Percentiles rank a stretch among this genome's conserved stretches.
Evolutionary conservation across 257 asterid species (phyloP).

Genomic region (Fraxinus anomala): DNA sequence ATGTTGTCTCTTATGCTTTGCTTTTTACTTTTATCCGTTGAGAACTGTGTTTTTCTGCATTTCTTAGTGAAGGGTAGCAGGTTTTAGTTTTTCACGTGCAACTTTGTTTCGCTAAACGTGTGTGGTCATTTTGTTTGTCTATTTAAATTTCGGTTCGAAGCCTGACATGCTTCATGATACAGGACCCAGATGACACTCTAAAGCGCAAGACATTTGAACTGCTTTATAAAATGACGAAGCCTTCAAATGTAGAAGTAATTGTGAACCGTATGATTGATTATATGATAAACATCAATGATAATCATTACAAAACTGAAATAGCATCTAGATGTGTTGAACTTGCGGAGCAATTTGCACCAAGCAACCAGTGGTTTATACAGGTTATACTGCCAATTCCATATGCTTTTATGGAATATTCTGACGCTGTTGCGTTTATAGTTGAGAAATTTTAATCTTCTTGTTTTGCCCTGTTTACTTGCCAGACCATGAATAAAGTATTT

Average conservation of each 20-base stretch:
- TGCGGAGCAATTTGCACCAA: conserved; percentile 97
- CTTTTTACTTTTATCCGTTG: neutral
- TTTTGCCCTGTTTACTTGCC: conserved; percentile 36
- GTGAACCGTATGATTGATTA: conserved; percentile 92
- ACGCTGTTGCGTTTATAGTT: conserved; percentile 13
- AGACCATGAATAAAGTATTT: conserved; percentile 98
- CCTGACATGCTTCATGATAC: conserved; percentile 30
- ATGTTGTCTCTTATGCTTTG: neutral
- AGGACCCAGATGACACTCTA: conserved; percentile 41
- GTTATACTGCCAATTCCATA: conserved; percentile 39
- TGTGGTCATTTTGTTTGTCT: conserved; percentile 22
- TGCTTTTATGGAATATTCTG: conserved; percentile 18
- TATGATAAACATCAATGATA: conserved; percentile 88
- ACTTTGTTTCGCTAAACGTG: conserved; percentile 1
- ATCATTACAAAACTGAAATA: conserved; percentile 94
- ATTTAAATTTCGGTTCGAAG: conserved; percentile 18
- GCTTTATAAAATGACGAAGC: conserved; percentile 94
- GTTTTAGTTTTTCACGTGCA: conserved; percentile 5
- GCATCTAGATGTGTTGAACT: conserved; percentile 99
- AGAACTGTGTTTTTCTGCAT: neutral
- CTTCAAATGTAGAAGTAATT: conserved; percentile 96
- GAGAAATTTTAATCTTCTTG: conserved; percentile 21
- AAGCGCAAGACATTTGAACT: conserved; percentile 96
- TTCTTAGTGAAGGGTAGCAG: neutral
- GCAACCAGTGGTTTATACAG: conserved; percentile 99